These are phyloP conservation scores for Coemansia sp. DNA, from an alignment of 192 early-diverging fungal species.

Conservation along the genomic window DNA sequence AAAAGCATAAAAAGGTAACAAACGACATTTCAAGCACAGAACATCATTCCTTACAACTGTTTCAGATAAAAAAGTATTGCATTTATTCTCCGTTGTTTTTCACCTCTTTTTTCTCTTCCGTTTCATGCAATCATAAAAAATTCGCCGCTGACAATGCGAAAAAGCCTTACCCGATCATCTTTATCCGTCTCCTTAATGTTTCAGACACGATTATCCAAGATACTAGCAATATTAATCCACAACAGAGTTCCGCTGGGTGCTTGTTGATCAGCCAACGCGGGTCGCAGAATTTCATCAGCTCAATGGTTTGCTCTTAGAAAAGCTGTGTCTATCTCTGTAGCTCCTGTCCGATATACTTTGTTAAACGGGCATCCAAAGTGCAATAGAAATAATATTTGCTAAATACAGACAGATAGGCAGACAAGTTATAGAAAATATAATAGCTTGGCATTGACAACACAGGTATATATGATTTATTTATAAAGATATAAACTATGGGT, in stretches of 20 bases:
- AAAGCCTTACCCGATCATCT: slow-evolving; percentile 20
- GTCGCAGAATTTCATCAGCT: not conserved
- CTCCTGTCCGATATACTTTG: too few relatives aligned
- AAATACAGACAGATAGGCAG: too few relatives aligned
- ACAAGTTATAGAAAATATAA: too few relatives aligned
- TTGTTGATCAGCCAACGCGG: not conserved
- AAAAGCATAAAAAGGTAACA: not conserved
- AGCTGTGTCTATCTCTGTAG: too few relatives aligned
- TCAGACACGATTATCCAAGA: not conserved
- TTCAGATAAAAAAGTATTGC: not conserved
- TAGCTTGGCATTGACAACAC: too few relatives aligned
- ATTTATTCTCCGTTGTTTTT: not conserved
- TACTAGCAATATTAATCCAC: slow-evolving; percentile 1
- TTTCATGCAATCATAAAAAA: not conserved
- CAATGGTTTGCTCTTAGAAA: not conserved
- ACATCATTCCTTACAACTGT: too few relatives aligned
- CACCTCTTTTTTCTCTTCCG: not conserved
- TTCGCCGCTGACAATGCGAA: slow-evolving; percentile 16
- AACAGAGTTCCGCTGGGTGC: not conserved
- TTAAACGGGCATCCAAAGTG: too few relatives aligned
- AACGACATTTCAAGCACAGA: not conserved
- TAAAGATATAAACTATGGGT: too few relatives aligned
- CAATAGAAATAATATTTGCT: too few relatives aligned
- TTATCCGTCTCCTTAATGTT: not conserved
- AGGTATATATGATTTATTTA: too few relatives aligned